Base-by-base conservation (phyloP, 306 rosid species). In the Vigna unguiculata region DNA sequence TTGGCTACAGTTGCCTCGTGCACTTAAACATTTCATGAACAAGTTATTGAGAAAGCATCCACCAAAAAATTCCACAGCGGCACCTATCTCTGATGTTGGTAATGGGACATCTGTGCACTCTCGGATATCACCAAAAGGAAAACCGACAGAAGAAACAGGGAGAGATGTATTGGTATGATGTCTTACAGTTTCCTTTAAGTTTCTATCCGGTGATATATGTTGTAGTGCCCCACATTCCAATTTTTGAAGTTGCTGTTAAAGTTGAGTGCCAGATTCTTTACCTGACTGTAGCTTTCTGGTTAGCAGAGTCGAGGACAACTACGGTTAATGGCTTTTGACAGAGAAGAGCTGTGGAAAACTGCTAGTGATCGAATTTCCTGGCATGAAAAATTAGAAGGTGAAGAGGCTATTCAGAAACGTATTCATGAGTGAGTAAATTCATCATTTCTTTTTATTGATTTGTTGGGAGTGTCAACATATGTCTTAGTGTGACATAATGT, bases 321-420 rank as follows among this genome's bases (percentile, higher is more conserved):
- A 83, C 89, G 82, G 77, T 80, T 83, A 85, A 86, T 95, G 99
- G 92, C 96, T 69, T 95, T 95, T 83, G 96, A 92, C 71, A 91
- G 85, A 83, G 93, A 91, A 81, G 99, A 88, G 75, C 76, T 95
- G 83, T 89, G 97, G 92, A 90, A 70, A 82, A 87, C 82, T 88
- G 97, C 99, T 3, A 92, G 78, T 40, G 97, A 91, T 72, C 97
- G 97, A 52, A 90, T 95, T 55, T 86, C 93, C 76, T 95, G 99
- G 99, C 97, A 92, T 68, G 99, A 89, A 78, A 88, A 80, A 43
- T 69, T 95, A 78, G 97, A 92, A 85, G 97, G 91, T 60, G 99
- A 95, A 84, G 99, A 91, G 81, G 91, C 85, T 72, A 83, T 90
- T 63, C 99, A 95, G 85, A 90, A 89, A 71, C 97, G 96, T 58